Percentiles rank a stretch among this genome's conserved stretches.
Evolutionary conservation across 23 red algal species (phyloP).

Genomic region (Chondrus crispus): DNA sequence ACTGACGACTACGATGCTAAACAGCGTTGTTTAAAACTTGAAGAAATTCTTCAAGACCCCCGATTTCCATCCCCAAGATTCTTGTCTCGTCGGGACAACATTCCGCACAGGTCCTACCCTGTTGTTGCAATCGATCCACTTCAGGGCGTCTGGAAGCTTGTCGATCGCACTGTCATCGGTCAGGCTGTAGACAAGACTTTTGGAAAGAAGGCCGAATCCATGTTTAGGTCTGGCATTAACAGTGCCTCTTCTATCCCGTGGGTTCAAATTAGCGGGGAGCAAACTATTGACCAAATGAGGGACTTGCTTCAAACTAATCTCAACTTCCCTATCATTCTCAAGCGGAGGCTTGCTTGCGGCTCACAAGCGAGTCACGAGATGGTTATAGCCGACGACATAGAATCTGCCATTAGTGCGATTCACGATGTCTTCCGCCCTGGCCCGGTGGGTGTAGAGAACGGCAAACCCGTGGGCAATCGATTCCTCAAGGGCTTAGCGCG

Average conservation of each 20-base stretch:
- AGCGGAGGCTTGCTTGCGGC: slow-evolving; percentile 13
- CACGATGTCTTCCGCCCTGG: not conserved
- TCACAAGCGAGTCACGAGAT: slow-evolving; percentile 29
- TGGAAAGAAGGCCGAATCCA: not conserved
- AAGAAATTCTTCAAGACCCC: not conserved
- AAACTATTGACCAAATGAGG: not conserved
- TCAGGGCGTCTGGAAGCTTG: slow-evolving; percentile 31
- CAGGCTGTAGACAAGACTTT: not conserved
- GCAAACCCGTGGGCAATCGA: not conserved
- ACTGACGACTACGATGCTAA: not conserved
- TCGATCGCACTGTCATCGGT: slow-evolving; percentile 4
- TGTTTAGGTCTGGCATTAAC: not conserved
- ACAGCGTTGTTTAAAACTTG: not conserved
- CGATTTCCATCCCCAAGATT: not conserved
- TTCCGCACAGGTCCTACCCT: not conserved
- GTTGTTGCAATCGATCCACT: slow-evolving; percentile 8
- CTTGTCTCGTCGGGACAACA: not conserved
- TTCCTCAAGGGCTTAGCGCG: not conserved
- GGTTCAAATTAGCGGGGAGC: not conserved
- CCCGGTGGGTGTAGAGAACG: not conserved
- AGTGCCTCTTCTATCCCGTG: not conserved
- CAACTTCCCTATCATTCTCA: slow-evolving; percentile 39
- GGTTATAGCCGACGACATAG: not conserved
- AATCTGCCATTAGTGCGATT: not conserved
- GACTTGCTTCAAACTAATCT: not conserved